Conservation (phyloP, 225 moss, liverwort and hornwort species). For the Antitrichia curtipendula region DNA sequence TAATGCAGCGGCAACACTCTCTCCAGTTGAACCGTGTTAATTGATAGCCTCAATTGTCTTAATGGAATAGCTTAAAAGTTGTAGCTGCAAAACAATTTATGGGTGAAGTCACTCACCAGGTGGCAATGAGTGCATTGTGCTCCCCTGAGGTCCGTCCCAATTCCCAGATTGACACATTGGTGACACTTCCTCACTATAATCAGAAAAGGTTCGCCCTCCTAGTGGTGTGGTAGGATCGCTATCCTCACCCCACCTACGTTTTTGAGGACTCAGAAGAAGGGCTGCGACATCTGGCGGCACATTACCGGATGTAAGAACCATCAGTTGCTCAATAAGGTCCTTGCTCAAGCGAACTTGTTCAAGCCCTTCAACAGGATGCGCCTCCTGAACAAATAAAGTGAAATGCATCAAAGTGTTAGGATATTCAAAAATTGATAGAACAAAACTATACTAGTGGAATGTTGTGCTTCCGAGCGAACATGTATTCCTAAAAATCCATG, state of each 20-base stretch:
- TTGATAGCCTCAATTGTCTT: neutral
- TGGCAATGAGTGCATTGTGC: neutral
- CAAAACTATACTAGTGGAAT: neutral
- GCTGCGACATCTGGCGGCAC: neutral
- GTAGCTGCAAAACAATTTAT: neutral
- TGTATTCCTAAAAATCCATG: neutral
- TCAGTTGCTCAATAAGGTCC: neutral
- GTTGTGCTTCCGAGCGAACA: neutral
- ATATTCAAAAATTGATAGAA: neutral
- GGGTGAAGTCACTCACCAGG: neutral
- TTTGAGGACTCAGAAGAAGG: neutral
- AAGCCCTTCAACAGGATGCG: neutral
- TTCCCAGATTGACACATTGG: neutral
- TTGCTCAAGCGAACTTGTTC: neutral
- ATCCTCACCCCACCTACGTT: neutral
- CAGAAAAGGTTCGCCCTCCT: neutral
- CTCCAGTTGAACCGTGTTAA: too few species aligned
- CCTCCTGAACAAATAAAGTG: neutral
- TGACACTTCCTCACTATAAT: neutral
- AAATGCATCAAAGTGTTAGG: too few species aligned
- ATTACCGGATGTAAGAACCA: neutral
- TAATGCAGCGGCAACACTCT: neutral
- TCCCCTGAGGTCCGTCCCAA: neutral
- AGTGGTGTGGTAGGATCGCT: neutral
- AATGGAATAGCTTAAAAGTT: neutral